These are phyloP conservation scores for Trichoderma sp. DNA, from an alignment of 2,329 filamentous ascomycete genomes.

Conservation along the genomic window DNA sequence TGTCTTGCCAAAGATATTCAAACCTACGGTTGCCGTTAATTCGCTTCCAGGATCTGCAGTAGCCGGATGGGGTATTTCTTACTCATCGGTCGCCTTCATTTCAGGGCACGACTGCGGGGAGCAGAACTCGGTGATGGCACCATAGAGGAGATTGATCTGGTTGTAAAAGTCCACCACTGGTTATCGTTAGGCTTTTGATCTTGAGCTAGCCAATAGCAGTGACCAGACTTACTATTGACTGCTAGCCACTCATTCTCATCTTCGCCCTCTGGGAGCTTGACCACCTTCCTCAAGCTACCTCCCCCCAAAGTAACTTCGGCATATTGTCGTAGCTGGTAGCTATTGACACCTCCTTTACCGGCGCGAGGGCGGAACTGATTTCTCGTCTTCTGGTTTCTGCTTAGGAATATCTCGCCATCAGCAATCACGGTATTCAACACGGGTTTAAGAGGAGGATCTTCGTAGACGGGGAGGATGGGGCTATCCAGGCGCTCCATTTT, in stretches of 20 bases:
- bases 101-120: conserved; percentile 95
- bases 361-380: conserved; percentile 90
- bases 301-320: conserved; percentile 95
- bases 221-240: conserved; percentile 75
- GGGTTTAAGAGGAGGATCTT: conserved; percentile 32
- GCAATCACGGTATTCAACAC: conserved; percentile 32
- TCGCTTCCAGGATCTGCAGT: background rate
- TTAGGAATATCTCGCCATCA: conserved; percentile 33
- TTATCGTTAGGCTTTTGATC: background rate
- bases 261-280: conserved; percentile 95
- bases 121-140: conserved; percentile 98
- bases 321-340: conserved; percentile 95
- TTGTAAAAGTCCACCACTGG: conserved; percentile 99
- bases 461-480: conserved; percentile 38
- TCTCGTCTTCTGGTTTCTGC: conserved; percentile 81
- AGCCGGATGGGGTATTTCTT: conserved; percentile 37
- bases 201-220: background rate
- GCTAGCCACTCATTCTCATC: conserved; percentile 98
- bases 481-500: conserved; percentile 37
- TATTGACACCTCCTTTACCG: conserved; percentile 80
- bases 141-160: conserved; percentile 98
- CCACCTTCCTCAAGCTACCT: conserved; percentile 91
- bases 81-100: conserved; percentile 99
- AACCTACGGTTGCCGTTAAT: conserved; percentile 61
- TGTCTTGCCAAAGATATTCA: conserved; percentile 99